A percentile compares a stretch with the other conserved stretches of the same genome.
Conservation (phyloP, 176 grass and related monocot species). For the Aegilops bicornis region DNA sequence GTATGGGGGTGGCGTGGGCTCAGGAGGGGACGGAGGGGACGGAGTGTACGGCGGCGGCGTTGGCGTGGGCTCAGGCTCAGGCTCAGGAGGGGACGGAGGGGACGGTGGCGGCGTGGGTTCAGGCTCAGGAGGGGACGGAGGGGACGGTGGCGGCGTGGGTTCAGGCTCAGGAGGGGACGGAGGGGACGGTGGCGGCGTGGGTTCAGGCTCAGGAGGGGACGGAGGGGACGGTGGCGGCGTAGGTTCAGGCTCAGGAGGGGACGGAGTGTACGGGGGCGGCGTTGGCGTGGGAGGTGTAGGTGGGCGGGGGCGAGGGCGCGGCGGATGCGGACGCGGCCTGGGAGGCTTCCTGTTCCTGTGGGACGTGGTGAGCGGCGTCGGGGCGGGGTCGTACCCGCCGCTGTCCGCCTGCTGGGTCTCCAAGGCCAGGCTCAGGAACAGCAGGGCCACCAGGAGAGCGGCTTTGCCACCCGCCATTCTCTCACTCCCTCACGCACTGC, state of each 20-base stretch:
- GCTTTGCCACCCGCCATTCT: conserved; percentile 36
- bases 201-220: too few relatives aligned
- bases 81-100: background rate
- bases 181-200: background rate
- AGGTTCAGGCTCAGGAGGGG: background rate
- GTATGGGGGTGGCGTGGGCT: background rate
- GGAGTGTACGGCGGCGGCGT: too few relatives aligned
- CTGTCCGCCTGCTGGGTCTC: conserved; percentile 32
- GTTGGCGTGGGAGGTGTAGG: background rate
- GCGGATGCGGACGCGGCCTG: background rate
- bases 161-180: too few relatives aligned
- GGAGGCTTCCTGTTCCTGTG: conserved; percentile 34
- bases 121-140: background rate
- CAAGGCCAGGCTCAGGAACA: conserved; percentile 49
- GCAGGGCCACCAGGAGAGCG: conserved; percentile 41
- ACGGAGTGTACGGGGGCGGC: background rate
- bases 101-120: background rate
- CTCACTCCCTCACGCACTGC: background rate
- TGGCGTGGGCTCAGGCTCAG: too few relatives aligned
- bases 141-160: background rate
- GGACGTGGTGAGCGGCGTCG: background rate
- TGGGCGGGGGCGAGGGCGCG: background rate
- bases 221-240: background rate
- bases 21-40: too few relatives aligned
- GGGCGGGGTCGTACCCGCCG: background rate